Evolutionary conservation across 768 basidiomycete genomes (phyloP).

Genomic region (Termitomyces sp.): DNA sequence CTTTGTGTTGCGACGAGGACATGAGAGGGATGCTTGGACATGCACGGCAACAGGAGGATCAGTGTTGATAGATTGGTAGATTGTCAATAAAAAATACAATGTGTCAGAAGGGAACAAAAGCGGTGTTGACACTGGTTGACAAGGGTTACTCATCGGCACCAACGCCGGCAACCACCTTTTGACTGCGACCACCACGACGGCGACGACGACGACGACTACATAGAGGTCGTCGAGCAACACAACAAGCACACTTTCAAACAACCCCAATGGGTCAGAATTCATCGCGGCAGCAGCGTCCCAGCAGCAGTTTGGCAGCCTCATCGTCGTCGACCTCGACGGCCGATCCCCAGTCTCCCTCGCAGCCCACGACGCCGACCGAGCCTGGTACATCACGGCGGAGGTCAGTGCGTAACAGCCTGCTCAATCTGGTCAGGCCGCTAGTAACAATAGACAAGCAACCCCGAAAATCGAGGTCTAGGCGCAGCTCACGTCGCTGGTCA

Average conservation of each 20-base stretch:
- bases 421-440: slow-evolving; percentile 24
- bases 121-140: slow-evolving; percentile 9
- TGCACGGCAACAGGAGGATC: slow-evolving; percentile 35
- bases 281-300: slow-evolving; percentile 12
- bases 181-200: slow-evolving; percentile 3
- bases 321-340: neutral
- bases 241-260: neutral
- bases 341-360: neutral
- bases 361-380: neutral
- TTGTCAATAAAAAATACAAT: neutral
- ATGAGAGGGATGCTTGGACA: slow-evolving; percentile 29
- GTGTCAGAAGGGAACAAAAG: neutral
- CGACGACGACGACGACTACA: neutral
- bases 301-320: neutral
- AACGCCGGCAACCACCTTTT: slow-evolving; percentile 16
- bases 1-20: slow-evolving; percentile 29
- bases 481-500: slow-evolving; percentile 4
- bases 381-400: slow-evolving; percentile 15
- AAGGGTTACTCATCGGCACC: slow-evolving; percentile 12
- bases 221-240: slow-evolving; percentile 7
- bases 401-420: slow-evolving; percentile 29
- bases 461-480: slow-evolving; percentile 2
- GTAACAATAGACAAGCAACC: slow-evolving; percentile 8
- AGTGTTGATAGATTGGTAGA: slow-evolving; percentile 15
- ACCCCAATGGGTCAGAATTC: neutral